phyloP scores from a whole-genome alignment of 2,329 filamentous ascomycete genomes.

The Trichoderma sp. region DNA sequence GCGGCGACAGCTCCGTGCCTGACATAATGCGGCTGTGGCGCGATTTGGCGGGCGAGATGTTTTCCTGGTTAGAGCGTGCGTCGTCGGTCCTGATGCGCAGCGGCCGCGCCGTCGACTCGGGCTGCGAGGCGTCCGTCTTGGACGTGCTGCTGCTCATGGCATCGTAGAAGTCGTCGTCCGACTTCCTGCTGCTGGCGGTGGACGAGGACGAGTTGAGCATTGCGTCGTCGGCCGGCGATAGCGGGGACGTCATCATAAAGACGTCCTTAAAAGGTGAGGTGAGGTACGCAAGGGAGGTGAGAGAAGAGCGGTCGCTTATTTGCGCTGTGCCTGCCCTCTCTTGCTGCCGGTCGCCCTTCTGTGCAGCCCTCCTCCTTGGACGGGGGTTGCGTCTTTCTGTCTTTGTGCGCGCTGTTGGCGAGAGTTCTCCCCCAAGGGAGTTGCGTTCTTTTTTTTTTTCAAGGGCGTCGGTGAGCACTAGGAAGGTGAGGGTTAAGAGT shows the following conservation, averaged over 20 bases:
- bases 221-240: conserved; percentile 45
- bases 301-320: too few relatives aligned
- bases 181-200: conserved; percentile 36
- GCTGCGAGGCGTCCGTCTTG: conserved; percentile 2
- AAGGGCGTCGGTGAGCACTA: too few relatives aligned
- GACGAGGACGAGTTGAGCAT: conserved; percentile 45
- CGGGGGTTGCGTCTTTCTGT: too few relatives aligned
- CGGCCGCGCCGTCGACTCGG: conserved; percentile 5
- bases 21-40: conserved; percentile 60
- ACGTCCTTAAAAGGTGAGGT: conserved; percentile 32
- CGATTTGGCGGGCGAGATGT: conserved; percentile 51
- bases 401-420: too few relatives aligned
- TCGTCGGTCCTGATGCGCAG: conserved; percentile 39
- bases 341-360: background rate
- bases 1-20: conserved; percentile 58
- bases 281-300: background rate
- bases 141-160: conserved; percentile 36
- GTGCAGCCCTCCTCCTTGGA: too few relatives aligned
- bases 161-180: conserved; percentile 41
- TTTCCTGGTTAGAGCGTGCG: conserved; percentile 46
- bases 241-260: conserved; percentile 43
- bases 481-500: too few relatives aligned
- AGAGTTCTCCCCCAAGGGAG: too few relatives aligned
- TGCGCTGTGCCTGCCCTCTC: background rate
- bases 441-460: too few relatives aligned